A percentile compares a stretch with the other conserved stretches of the same genome.
Evolutionary conservation across 1,284 basidiomycete species (phyloP).

Genomic region (Cerrena zonata): DNA sequence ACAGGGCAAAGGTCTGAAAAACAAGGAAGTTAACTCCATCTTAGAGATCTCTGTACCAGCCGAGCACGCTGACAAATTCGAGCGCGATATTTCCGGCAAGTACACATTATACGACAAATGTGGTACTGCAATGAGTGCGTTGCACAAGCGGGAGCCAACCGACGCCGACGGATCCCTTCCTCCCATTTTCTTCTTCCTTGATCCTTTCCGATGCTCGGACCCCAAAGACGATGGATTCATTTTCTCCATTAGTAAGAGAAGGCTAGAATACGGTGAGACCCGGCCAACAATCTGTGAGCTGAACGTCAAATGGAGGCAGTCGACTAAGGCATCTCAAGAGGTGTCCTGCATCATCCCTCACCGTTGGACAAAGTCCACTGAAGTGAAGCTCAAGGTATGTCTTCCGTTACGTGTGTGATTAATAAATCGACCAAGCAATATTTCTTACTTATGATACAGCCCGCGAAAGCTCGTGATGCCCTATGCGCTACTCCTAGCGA

Average conservation of each 20-base stretch:
- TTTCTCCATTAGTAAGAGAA: slow-evolving; percentile 72
- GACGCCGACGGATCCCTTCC: slow-evolving; percentile 44
- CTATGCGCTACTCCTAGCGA: slow-evolving; percentile 60
- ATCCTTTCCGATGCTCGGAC: slow-evolving; percentile 77
- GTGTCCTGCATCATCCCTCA: slow-evolving; percentile 58
- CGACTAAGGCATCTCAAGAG: slow-evolving; percentile 40
- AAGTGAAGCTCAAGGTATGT: slow-evolving; percentile 50
- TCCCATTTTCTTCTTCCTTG: slow-evolving; percentile 76
- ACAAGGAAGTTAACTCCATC: slow-evolving; percentile 63
- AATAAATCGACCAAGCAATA: slow-evolving; percentile 11
- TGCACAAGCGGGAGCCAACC: slow-evolving; percentile 62
- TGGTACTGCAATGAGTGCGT: slow-evolving; percentile 82
- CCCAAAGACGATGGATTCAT: slow-evolving; percentile 71
- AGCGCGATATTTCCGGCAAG: slow-evolving; percentile 75
- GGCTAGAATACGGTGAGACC: slow-evolving; percentile 76
- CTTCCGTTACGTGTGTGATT: too few relatives aligned
- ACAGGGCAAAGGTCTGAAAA: slow-evolving; percentile 55
- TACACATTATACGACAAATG: slow-evolving; percentile 82
- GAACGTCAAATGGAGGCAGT: slow-evolving; percentile 73
- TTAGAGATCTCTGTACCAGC: slow-evolving; percentile 57
- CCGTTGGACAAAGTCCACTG: slow-evolving; percentile 52
- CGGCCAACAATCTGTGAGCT: slow-evolving; percentile 72
- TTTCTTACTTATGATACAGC: too few relatives aligned
- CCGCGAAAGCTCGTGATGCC: slow-evolving; percentile 52
- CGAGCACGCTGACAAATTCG: slow-evolving; percentile 51